phyloP scores from a whole-genome alignment of 2,329 filamentous ascomycete species.

The Cladosporium austrohemisphaericum region DNA sequence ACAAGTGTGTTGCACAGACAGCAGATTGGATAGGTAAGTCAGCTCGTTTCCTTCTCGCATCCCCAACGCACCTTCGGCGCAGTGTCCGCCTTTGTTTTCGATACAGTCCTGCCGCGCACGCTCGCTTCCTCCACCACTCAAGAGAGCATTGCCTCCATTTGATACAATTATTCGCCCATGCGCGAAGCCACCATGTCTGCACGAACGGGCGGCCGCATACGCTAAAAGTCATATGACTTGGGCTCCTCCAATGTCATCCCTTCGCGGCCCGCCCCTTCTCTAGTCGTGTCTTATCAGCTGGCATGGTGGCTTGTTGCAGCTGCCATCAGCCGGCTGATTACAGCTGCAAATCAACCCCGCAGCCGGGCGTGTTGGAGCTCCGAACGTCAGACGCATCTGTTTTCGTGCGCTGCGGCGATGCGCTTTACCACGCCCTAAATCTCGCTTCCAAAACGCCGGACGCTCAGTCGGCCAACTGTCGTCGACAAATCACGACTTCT shows the following conservation, averaged over 20 bases:
- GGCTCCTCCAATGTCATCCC: slow-evolving; percentile 27
- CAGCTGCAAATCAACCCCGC: slow-evolving; percentile 2
- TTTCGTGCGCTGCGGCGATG: slow-evolving; percentile 1
- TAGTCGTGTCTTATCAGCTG: slow-evolving; percentile 16
- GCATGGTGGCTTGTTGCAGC: slow-evolving; percentile 15
- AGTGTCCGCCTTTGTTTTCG: slow-evolving; percentile 13
- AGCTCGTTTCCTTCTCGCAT: slow-evolving; percentile 24
- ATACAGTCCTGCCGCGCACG: slow-evolving; percentile 1
- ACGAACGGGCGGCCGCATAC: slow-evolving; percentile 19
- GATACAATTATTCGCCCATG: slow-evolving; percentile 17
- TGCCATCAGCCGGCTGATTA: slow-evolving; percentile 10
- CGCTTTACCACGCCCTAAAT: not conserved
- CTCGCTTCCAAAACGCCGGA: slow-evolving; percentile 1
- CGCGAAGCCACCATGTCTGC: slow-evolving; percentile 16
- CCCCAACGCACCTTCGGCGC: slow-evolving; percentile 18
- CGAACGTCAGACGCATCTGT: slow-evolving; percentile 2
- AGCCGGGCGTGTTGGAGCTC: slow-evolving; percentile 7
- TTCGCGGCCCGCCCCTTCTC: slow-evolving; percentile 18
- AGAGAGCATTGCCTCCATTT: not conserved
- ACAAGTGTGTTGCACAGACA: slow-evolving; percentile 68
- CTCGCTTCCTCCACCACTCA: slow-evolving; percentile 6
- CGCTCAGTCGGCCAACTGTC: not conserved
- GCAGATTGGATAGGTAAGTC: slow-evolving; percentile 84
- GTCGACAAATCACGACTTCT: not conserved
- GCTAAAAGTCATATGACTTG: slow-evolving; percentile 22